Percentiles rank a stretch among this genome's conserved stretches.
These are phyloP conservation scores for Cicer chorassanicum DNA, from an alignment of 306 rosid species.

Conservation along the genomic window DNA sequence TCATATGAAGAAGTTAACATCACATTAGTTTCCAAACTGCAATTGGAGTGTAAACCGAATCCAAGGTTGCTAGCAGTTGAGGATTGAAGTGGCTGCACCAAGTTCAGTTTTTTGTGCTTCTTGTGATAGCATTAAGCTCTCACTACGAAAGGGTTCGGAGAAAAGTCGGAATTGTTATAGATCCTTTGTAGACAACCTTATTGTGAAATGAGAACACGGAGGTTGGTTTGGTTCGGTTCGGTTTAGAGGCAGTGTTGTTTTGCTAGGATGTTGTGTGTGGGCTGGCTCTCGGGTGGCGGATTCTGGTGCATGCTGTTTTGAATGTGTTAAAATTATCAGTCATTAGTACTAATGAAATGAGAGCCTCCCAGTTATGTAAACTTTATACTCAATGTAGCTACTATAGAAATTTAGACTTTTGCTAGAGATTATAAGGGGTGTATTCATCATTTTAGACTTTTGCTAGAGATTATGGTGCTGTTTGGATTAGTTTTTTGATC, in stretches of 20 bases:
- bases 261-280: slow-evolving; percentile 26
- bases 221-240: slow-evolving; percentile 23
- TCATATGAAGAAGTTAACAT: slow-evolving; percentile 22
- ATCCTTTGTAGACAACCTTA: neutral
- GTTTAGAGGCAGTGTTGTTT: slow-evolving; percentile 8
- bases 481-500: neutral
- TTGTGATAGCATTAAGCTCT: neutral
- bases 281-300: slow-evolving; percentile 22
- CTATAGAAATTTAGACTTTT: neutral
- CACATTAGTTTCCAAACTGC: slow-evolving; percentile 40
- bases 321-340: slow-evolving; percentile 31
- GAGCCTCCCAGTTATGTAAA: slow-evolving; percentile 25
- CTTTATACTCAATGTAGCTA: slow-evolving; percentile 26
- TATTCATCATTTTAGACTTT: slow-evolving; percentile 16
- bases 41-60: slow-evolving; percentile 13
- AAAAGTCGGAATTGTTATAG: neutral
- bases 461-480: neutral
- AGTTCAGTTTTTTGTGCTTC: slow-evolving; percentile 8
- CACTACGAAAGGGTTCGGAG: neutral
- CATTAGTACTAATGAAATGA: slow-evolving; percentile 17
- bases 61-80: slow-evolving; percentile 35
- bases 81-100: slow-evolving; percentile 36
- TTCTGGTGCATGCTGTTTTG: neutral
- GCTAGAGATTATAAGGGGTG: slow-evolving; percentile 12
- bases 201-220: slow-evolving; percentile 18